Base-by-base conservation (phyloP, 805 yeast species). In the Wickerhamomyces xylosicus region DNA sequence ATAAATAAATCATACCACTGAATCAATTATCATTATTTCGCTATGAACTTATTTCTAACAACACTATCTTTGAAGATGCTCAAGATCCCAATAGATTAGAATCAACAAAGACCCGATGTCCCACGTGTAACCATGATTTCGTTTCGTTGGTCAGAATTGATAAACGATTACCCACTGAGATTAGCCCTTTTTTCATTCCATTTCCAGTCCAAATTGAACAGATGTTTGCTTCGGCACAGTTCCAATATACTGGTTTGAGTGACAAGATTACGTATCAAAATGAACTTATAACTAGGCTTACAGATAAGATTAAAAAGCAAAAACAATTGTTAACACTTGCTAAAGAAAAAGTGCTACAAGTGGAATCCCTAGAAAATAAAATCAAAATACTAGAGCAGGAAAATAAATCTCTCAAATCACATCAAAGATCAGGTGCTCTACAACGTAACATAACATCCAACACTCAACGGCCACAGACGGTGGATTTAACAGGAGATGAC, bases 191-290 rank as follows among this genome's bases (percentile, higher is more conserved):
- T 39, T 45, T 52, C 28, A 47, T 41, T 0, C 56, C 56, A 2
- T 43, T 49, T 34, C 54, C 53, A 2, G 34, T 34, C 9, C 54
- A 50, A 18, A 43, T 49, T 1, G 54, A 52, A 33, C 53, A 49
- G 37, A 34, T 52, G 34, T 47, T 47, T 38, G 53, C 52, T 0
- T 38, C 46, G 2, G 45, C 52, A 3, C 50, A 47, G 38, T 52
- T 52, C 38, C 56, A 52, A 27, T 48, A 45, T 28, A 42, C 46
- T 27, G 45, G 47, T 3, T 37, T 50, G 46, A 36, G 38, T 5
- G 53, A 47, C n/a, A 43, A 41, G 29, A 40, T 48, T n/a, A 41
- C 40, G 13, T 39, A 44, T 33, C 56, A 50, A 32, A 22, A 37
- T 5, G 33, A 36, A 9, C 17, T 41, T 9, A 47, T 52, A 5